phyloP scores from a whole-genome alignment of 176 grass and related monocot species.

The Leersia perrieri region DNA sequence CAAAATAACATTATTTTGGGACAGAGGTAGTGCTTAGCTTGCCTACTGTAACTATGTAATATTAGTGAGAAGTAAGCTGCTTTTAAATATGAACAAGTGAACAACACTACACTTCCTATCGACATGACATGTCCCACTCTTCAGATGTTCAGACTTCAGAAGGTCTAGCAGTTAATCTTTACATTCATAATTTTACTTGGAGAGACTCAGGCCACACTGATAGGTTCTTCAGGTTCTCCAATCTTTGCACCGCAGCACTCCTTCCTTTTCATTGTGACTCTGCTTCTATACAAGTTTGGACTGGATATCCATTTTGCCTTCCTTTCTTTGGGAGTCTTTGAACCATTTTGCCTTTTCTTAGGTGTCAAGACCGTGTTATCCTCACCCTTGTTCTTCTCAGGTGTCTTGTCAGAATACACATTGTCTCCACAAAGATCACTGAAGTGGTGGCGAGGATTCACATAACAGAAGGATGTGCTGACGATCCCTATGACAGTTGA shows the following conservation, averaged over 20 bases:
- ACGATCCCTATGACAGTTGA: conserved; percentile 58
- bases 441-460: conserved; percentile 66
- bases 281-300: conserved; percentile 41
- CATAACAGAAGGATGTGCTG: conserved; percentile 51
- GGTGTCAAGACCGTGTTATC: conserved; percentile 25
- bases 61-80: neutral
- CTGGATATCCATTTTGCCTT: conserved; percentile 43
- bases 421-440: conserved; percentile 32
- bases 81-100: neutral
- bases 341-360: conserved; percentile 42
- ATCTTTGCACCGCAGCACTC: conserved; percentile 52
- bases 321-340: conserved; percentile 29
- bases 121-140: neutral
- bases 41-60: too few species aligned
- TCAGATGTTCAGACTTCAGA: neutral
- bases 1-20: too few species aligned
- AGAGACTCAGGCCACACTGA: conserved; percentile 12
- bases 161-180: neutral
- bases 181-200: neutral
- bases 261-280: conserved; percentile 47
- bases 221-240: conserved; percentile 42
- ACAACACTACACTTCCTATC: neutral
- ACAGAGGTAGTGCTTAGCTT: too few species aligned
- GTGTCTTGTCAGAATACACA: conserved; percentile 3
- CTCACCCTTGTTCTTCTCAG: neutral